Percentiles rank a stretch among this genome's conserved stretches.
Evolutionary conservation across 805 yeast species (phyloP).

Genomic region (Wickerhamiella sorbophila): DNA sequence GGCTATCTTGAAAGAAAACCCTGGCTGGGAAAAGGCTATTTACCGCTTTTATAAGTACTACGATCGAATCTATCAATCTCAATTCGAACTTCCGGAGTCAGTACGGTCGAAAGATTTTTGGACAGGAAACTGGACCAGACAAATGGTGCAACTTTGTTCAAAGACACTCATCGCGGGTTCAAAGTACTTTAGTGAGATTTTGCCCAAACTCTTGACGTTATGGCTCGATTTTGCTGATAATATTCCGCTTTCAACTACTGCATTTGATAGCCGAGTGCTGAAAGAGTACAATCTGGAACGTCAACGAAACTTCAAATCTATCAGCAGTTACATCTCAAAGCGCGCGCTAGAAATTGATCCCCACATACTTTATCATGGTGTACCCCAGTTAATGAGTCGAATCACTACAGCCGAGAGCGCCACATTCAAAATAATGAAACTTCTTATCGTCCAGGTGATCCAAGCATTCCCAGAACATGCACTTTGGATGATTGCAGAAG

Average conservation of each 20-base stretch:
- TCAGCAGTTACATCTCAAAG: background rate
- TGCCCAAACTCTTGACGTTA: conserved; percentile 52
- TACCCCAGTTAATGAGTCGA: conserved; percentile 77
- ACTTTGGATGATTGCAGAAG: conserved; percentile 71
- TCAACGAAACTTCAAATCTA: background rate
- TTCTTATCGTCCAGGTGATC: conserved; percentile 45
- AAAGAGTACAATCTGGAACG: background rate
- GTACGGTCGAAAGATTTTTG: conserved; percentile 15
- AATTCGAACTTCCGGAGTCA: conserved; percentile 27
- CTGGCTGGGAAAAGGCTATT: conserved; percentile 62
- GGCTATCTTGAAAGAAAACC: conserved; percentile 40
- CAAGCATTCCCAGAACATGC: conserved; percentile 64
- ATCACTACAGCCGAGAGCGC: conserved; percentile 46
- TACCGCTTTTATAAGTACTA: conserved; percentile 69
- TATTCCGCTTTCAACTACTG: background rate
- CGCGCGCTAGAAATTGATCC: conserved; percentile 28
- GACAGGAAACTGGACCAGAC: conserved; percentile 36
- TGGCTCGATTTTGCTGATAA: conserved; percentile 60
- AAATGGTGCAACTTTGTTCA: conserved; percentile 41
- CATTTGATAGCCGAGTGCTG: background rate
- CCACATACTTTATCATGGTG: conserved; percentile 63
- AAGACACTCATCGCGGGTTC: conserved; percentile 49
- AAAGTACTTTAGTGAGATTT: conserved; percentile 58
- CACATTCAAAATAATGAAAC: conserved; percentile 41
- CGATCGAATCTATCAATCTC: conserved; percentile 62